These are phyloP conservation scores for Aurantiochytrium sp. DNA, from an alignment of 108 stramenopile species.

Conservation along the genomic window DNA sequence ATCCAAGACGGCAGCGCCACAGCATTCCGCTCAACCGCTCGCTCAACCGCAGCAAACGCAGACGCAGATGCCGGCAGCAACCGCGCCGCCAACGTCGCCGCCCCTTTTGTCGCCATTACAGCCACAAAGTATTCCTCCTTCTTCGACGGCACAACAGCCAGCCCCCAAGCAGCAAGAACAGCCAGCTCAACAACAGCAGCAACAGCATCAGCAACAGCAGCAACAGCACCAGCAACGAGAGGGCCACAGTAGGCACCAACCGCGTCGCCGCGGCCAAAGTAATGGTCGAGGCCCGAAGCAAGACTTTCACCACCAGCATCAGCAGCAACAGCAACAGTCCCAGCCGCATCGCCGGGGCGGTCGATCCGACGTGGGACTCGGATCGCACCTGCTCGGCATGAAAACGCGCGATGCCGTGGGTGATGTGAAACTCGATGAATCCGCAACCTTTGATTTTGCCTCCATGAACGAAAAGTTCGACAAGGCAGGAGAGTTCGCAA, in stretches of 20 bases:
- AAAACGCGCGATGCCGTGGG: slow-evolving; percentile 16
- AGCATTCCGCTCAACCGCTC: neutral
- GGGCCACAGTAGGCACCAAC: too few species aligned
- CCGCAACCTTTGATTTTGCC: slow-evolving; percentile 30
- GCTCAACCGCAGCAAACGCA: too few species aligned
- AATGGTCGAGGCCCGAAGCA: neutral
- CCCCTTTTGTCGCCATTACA: too few species aligned
- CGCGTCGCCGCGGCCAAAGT: neutral
- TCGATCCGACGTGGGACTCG: slow-evolving; percentile 20
- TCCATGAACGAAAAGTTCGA: slow-evolving; percentile 27
- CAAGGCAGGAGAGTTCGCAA: slow-evolving; percentile 23
- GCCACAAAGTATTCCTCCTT: too few species aligned
- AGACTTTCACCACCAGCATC: neutral
- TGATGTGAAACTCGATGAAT: slow-evolving; percentile 8
- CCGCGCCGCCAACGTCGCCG: too few species aligned
- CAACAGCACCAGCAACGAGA: too few species aligned
- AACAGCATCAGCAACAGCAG: too few species aligned
- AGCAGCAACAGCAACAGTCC: neutral
- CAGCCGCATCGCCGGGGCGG: neutral
- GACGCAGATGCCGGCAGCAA: too few species aligned
- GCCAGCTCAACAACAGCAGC: neutral
- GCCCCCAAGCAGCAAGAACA: neutral
- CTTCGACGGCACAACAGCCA: too few species aligned
- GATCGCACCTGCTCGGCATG: slow-evolving; percentile 24
- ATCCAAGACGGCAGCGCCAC: neutral